A percentile compares a stretch with the other conserved stretches of the same genome.
These are phyloP conservation scores for Eucalyptus cladocalyx DNA, from an alignment of 345 rosid genomes.

Conservation along the genomic window DNA sequence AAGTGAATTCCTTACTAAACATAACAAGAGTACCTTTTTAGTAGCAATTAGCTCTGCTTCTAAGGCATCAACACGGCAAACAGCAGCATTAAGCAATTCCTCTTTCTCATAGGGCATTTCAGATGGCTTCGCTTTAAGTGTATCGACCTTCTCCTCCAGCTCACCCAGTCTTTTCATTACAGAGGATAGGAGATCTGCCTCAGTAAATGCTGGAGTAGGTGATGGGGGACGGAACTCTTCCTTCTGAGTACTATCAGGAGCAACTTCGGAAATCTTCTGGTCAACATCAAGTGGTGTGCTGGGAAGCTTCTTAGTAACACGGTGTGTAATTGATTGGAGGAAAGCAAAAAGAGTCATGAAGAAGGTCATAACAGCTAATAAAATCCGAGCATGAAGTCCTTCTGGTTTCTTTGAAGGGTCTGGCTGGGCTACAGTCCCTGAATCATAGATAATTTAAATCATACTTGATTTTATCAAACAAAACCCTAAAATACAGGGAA, in stretches of 20 bases:
- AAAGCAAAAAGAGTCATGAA: constrained; percentile 47
- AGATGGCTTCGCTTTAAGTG: constrained; percentile 77
- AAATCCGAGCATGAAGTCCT: constrained; percentile 35
- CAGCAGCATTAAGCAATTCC: constrained; percentile 92
- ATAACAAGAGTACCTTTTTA: constrained; percentile 51
- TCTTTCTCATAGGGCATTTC: constrained; percentile 98
- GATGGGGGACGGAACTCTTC: constrained; percentile 53
- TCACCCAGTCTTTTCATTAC: constrained; percentile 75
- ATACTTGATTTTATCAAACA: not conserved
- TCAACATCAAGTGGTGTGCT: constrained; percentile 6
- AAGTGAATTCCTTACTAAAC: not conserved
- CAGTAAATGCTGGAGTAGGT: constrained; percentile 29
- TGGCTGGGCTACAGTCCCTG: constrained; percentile 28
- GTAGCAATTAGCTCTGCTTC: constrained; percentile 99
- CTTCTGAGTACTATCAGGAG: constrained; percentile 6
- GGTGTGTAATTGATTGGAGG: constrained; percentile 29
- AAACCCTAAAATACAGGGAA: not conserved
- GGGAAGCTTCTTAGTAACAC: constrained; percentile 38
- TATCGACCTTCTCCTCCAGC: constrained; percentile 82
- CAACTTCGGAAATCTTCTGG: constrained; percentile 19
- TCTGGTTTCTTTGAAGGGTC: constrained; percentile 36
- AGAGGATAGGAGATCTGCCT: constrained; percentile 52
- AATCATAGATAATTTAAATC: not conserved
- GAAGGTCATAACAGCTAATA: constrained; percentile 40
- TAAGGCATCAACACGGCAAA: constrained; percentile 92